These are phyloP conservation scores for Cylindrotheca fusiformis DNA, from an alignment of 108 stramenopile genomes.

Conservation along the genomic window DNA sequence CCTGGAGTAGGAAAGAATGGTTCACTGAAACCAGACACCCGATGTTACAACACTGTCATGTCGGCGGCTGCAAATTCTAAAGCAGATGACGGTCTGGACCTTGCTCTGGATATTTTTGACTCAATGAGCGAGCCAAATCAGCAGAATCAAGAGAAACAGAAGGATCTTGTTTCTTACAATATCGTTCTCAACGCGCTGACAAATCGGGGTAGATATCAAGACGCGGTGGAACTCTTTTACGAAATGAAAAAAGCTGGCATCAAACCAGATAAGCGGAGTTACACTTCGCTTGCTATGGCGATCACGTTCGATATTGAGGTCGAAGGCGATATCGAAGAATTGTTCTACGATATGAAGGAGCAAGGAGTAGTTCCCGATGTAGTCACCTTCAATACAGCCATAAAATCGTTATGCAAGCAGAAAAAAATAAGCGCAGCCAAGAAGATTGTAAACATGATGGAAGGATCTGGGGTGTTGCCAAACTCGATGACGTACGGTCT, in stretches of 20 bases:
- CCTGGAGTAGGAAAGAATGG: constrained; percentile 60
- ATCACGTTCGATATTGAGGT: constrained; percentile 38
- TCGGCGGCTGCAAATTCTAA: constrained; percentile 64
- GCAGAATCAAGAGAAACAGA: constrained; percentile 21
- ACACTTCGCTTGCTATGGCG: constrained; percentile 76
- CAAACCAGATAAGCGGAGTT: constrained; percentile 71
- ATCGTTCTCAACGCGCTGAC: constrained; percentile 71
- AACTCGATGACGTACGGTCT: constrained; percentile 82
- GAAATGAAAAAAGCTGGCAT: constrained; percentile 52
- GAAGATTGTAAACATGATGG: constrained; percentile 77
- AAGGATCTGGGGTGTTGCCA: constrained; percentile 58
- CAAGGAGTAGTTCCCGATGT: constrained; percentile 57
- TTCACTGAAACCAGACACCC: constrained; percentile 64
- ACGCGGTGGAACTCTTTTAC: constrained; percentile 56
- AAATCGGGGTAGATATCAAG: constrained; percentile 44
- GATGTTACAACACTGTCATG: constrained; percentile 76
- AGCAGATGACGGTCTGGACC: constrained; percentile 43
- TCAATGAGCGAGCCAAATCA: constrained; percentile 40
- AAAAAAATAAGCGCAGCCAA: constrained; percentile 58
- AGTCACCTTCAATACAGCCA: constrained; percentile 72
- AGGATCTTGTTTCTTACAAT: constrained; percentile 77
- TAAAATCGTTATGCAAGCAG: constrained; percentile 61
- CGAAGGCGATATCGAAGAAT: constrained; percentile 52
- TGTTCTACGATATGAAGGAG: constrained; percentile 82
- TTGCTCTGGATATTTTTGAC: constrained; percentile 62